phyloP scores from a whole-genome alignment of 2,329 filamentous ascomycete genomes.

The Clarireedia hainanense region DNA sequence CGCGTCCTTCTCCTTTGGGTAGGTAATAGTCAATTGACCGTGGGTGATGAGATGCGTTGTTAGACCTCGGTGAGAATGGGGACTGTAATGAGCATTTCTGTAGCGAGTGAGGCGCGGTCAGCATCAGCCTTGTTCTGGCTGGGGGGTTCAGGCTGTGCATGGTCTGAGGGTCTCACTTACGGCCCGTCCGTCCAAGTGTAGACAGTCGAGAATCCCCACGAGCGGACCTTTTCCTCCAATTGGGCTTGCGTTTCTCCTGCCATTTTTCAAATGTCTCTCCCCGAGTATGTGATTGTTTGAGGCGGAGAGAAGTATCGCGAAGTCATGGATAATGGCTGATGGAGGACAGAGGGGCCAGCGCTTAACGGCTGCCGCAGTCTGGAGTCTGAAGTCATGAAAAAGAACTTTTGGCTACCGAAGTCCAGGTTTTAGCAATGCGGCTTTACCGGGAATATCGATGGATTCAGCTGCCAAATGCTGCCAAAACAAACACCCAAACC shows the following conservation, averaged over 20 bases:
- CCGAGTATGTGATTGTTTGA: background rate
- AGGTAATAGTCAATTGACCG: slow-evolving; percentile 59
- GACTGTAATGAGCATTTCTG: slow-evolving; percentile 60
- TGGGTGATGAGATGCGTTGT: slow-evolving; percentile 63
- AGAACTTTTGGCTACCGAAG: too few relatives aligned
- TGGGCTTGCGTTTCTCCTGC: slow-evolving; percentile 35
- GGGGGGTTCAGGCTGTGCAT: background rate
- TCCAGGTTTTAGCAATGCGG: background rate
- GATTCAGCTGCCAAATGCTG: too few relatives aligned
- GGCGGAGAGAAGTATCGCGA: background rate
- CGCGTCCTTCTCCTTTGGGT: slow-evolving; percentile 48
- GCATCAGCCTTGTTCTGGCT: slow-evolving; percentile 5
- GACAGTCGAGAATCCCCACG: slow-evolving; percentile 62
- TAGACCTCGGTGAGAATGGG: slow-evolving; percentile 55
- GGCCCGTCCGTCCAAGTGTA: slow-evolving; percentile 66
- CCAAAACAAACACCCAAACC: too few relatives aligned
- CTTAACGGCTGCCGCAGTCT: too few relatives aligned
- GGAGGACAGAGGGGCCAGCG: too few relatives aligned
- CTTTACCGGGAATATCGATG: background rate
- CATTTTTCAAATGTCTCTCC: slow-evolving; percentile 9
- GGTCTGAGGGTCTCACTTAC: slow-evolving; percentile 38
- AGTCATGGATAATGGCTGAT: background rate
- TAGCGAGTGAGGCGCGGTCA: slow-evolving; percentile 7
- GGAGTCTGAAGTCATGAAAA: too few relatives aligned
- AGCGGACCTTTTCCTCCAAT: slow-evolving; percentile 53